phyloP scores from a whole-genome alignment of 768 basidiomycete genomes.

The Tubosaeta brunneosetosa region DNA sequence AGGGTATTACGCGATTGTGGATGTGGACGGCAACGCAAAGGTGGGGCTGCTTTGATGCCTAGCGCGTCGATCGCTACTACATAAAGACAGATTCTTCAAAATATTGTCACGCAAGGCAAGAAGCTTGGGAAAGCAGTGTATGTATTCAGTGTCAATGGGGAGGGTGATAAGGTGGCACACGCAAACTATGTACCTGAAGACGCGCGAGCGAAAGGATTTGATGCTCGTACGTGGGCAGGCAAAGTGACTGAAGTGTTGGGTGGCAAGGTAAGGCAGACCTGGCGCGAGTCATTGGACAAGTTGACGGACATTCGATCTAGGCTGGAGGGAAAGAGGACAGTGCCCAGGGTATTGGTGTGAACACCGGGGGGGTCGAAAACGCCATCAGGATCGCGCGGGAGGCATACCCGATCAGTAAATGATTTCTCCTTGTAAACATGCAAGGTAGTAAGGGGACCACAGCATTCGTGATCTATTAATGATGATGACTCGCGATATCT shows the following conservation, averaged over 20 bases:
- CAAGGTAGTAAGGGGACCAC: neutral
- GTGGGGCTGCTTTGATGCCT: constrained; percentile 32
- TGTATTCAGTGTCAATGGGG: constrained; percentile 74
- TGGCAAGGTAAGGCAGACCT: constrained; percentile 68
- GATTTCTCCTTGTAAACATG: neutral
- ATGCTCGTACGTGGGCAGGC: constrained; percentile 86
- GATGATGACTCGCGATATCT: neutral
- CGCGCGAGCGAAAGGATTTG: constrained; percentile 59
- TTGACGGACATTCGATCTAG: constrained; percentile 35
- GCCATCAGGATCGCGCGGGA: constrained; percentile 57
- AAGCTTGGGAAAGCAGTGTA: constrained; percentile 82
- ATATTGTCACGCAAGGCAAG: constrained; percentile 70
- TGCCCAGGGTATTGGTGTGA: constrained; percentile 81
- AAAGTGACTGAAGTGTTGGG: constrained; percentile 76
- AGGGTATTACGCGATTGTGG: constrained; percentile 66
- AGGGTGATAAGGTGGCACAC: constrained; percentile 75
- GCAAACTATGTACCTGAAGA: constrained; percentile 75
- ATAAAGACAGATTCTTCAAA: constrained; percentile 59
- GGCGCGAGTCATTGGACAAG: neutral
- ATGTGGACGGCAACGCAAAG: constrained; percentile 85
- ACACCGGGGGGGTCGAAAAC: constrained; percentile 58
- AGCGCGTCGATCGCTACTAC: neutral
- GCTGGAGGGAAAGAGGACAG: constrained; percentile 94
- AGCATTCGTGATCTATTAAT: neutral
- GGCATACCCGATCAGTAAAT: constrained; percentile 29